Conservation (phyloP, 768 basidiomycete genomes). For the Floccularia luteovirens region DNA sequence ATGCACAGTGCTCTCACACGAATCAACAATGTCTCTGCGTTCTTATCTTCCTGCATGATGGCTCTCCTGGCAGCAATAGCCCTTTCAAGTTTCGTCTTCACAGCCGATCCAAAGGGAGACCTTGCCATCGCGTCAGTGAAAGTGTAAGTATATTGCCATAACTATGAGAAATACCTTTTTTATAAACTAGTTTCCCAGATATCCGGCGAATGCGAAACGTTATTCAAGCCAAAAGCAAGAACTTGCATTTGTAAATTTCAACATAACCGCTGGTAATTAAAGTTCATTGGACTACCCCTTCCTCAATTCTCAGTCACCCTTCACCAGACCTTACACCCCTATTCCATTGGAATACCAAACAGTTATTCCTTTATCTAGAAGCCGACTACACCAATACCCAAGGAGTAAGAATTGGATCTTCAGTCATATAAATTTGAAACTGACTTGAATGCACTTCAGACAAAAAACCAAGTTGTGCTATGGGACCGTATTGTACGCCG, state of each 20-base stretch:
- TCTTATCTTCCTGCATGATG: conserved; percentile 73
- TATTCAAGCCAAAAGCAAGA: conserved; percentile 63
- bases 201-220: conserved; percentile 39
- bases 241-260: conserved; percentile 74
- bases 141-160: conserved; percentile 47
- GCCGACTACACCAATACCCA: conserved; percentile 74
- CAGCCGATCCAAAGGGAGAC: conserved; percentile 46
- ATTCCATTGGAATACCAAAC: conserved; percentile 97
- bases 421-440: conserved; percentile 6
- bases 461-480: conserved; percentile 72
- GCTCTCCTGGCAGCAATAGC: conserved; percentile 63
- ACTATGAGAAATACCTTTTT: conserved; percentile 4
- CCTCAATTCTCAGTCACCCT: conserved; percentile 1
- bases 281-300: conserved; percentile 1
- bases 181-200: conserved; percentile 24
- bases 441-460: conserved; percentile 23
- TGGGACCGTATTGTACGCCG: conserved; percentile 91
- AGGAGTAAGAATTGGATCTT: conserved; percentile 43
- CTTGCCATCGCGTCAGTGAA: conserved; percentile 59
- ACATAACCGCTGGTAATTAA: conserved; percentile 68
- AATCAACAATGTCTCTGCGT: conserved; percentile 65
- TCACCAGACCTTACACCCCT: conserved; percentile 67
- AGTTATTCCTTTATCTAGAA: conserved; percentile 79
- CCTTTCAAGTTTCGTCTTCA: conserved; percentile 63
- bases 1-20: conserved; percentile 73